phyloP scores from a whole-genome alignment of 1,284 basidiomycete genomes.

The Cystobasidium slooffiae region DNA sequence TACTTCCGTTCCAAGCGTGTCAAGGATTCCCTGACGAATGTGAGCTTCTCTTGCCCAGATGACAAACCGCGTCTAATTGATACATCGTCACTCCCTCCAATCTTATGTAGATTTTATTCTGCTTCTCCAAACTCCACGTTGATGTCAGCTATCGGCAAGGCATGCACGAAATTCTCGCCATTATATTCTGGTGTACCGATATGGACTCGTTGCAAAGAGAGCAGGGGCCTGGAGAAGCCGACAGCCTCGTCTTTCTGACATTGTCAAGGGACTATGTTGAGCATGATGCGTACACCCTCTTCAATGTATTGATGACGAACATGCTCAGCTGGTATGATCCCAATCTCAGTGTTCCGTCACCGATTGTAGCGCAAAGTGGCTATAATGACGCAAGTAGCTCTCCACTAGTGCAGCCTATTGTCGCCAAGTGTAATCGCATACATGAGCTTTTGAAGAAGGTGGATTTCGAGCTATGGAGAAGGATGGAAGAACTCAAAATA shows the following conservation, averaged over 20 bases:
- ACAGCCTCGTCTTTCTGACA: conserved; percentile 54
- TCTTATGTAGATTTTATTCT: conserved; percentile 65
- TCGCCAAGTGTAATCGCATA: conserved; percentile 75
- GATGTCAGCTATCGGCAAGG: conserved; percentile 88
- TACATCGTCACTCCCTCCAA: neutral
- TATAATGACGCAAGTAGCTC: conserved; percentile 23
- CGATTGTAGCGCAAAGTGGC: neutral
- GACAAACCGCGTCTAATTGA: neutral
- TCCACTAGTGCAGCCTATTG: conserved; percentile 72
- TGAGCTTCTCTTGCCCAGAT: neutral
- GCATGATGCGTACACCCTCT: conserved; percentile 82
- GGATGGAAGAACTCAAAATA: conserved; percentile 74
- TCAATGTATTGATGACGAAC: conserved; percentile 74
- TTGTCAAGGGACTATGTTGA: conserved; percentile 72
- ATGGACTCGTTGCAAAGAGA: conserved; percentile 68
- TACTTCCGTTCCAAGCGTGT: conserved; percentile 79
- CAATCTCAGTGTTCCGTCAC: conserved; percentile 61
- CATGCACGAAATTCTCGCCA: conserved; percentile 92
- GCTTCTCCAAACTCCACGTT: conserved; percentile 73
- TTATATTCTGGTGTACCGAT: conserved; percentile 77
- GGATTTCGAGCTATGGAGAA: conserved; percentile 78
- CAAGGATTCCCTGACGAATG: conserved; percentile 77
- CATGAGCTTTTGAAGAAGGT: conserved; percentile 73
- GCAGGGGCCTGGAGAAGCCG: conserved; percentile 19
- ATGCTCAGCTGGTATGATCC: conserved; percentile 87